Percentiles rank a stretch among this genome's conserved stretches.
Conservation (phyloP, 2,329 filamentous ascomycete genomes). For the Ambrosiella xylebori region DNA sequence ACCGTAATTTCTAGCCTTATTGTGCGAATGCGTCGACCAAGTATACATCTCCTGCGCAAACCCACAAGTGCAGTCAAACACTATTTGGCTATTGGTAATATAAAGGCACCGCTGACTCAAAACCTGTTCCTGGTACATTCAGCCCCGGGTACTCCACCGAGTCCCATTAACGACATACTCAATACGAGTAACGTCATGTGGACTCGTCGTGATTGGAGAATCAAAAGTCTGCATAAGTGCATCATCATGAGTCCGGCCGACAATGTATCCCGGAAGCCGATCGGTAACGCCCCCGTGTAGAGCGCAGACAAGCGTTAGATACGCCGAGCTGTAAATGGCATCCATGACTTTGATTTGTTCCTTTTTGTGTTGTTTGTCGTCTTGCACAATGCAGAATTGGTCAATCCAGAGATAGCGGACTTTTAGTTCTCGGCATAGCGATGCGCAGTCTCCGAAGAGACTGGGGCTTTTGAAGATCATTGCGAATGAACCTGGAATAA, state of each 20-base stretch:
- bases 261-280: background rate
- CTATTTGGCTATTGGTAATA: background rate
- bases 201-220: background rate
- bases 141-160: conserved; percentile 16
- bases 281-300: background rate
- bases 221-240: background rate
- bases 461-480: background rate
- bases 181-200: background rate
- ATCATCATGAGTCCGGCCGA: background rate
- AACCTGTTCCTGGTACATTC: conserved; percentile 7
- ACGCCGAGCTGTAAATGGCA: conserved; percentile 26
- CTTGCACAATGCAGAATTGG: conserved; percentile 27
- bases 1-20: background rate
- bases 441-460: conserved; percentile 25
- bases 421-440: conserved; percentile 25
- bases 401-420: conserved; percentile 30
- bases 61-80: conserved; percentile 5
- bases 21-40: background rate
- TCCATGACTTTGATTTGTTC: conserved; percentile 27
- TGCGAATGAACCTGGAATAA: background rate
- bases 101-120: background rate
- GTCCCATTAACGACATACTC: conserved; percentile 21
- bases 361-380: conserved; percentile 23
- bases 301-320: conserved; percentile 24
- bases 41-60: conserved; percentile 8